phyloP scores from a whole-genome alignment of 768 basidiomycete species.

The Lactifluus pinguis region DNA sequence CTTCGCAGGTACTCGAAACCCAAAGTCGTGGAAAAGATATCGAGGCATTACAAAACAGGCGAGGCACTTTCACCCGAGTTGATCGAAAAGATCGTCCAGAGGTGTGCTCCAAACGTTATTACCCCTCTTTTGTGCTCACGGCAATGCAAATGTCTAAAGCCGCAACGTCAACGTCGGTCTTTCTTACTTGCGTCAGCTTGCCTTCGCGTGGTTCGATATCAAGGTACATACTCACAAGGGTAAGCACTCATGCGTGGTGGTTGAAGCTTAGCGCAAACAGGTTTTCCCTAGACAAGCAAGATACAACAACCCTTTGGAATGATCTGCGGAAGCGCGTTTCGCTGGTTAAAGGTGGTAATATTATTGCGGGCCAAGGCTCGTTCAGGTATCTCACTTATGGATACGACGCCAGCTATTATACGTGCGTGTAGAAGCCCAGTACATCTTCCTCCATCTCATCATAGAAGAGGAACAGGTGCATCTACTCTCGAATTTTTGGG shows the following conservation, averaged over 20 bases:
- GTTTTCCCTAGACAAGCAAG: slow-evolving; percentile 38
- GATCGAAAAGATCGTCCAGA: slow-evolving; percentile 74
- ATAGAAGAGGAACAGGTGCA: slow-evolving; percentile 30
- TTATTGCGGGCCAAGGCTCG: slow-evolving; percentile 59
- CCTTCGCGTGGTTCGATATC: slow-evolving; percentile 75
- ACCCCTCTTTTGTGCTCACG: background rate
- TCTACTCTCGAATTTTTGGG: slow-evolving; percentile 60
- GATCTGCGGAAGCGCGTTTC: slow-evolving; percentile 59
- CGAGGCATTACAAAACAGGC: slow-evolving; percentile 70
- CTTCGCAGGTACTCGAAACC: slow-evolving; percentile 67
- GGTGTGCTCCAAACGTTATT: slow-evolving; percentile 31
- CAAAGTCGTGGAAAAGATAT: slow-evolving; percentile 66
- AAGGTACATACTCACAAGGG: slow-evolving; percentile 66
- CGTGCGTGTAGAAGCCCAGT: slow-evolving; percentile 31
- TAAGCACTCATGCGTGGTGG: slow-evolving; percentile 17
- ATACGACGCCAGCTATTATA: slow-evolving; percentile 65
- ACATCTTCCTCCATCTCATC: background rate
- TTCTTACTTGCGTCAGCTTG: slow-evolving; percentile 74
- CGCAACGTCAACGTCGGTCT: slow-evolving; percentile 74
- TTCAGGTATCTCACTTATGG: slow-evolving; percentile 75
- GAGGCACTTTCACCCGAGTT: slow-evolving; percentile 60
- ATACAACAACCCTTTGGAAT: slow-evolving; percentile 79
- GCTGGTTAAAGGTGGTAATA: slow-evolving; percentile 52
- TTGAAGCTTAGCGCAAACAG: background rate
- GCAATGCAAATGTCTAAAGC: slow-evolving; percentile 12